phyloP scores from a whole-genome alignment of 202 grass and related monocot genomes.

The Tripidium arundinaceum region DNA sequence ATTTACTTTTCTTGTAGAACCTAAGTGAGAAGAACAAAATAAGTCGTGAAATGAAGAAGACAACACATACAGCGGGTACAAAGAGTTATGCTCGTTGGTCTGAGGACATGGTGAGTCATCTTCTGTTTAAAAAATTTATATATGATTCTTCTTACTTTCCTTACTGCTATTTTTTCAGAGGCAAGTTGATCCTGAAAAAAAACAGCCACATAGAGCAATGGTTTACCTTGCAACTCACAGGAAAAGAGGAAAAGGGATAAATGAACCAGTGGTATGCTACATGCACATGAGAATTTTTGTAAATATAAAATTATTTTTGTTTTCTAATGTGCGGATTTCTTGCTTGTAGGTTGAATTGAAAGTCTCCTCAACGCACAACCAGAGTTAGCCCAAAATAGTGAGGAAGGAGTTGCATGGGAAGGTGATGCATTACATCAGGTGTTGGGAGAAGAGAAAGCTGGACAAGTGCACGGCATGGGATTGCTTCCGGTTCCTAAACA shows the following conservation, averaged over 20 bases:
- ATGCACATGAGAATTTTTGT: too few species aligned
- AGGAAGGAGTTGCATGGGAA: too few species aligned
- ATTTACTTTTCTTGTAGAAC: neutral
- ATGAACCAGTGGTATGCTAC: neutral
- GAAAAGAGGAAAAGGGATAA: neutral
- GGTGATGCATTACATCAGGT: too few species aligned
- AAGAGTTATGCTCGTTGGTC: neutral
- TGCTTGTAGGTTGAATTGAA: too few species aligned
- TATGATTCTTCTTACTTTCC: neutral
- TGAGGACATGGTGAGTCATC: neutral
- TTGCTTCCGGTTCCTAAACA: too few species aligned
- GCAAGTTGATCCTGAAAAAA: neutral
- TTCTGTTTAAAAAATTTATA: neutral
- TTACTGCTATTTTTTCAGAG: neutral
- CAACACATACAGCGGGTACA: neutral
- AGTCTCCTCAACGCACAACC: too few species aligned
- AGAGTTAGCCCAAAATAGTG: too few species aligned
- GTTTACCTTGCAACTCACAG: slow-evolving; percentile 5
- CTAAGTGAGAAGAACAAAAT: neutral
- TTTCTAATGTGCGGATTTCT: too few species aligned
- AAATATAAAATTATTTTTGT: too few species aligned
- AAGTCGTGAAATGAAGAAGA: neutral
- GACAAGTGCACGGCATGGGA: too few species aligned
- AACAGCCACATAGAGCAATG: neutral
- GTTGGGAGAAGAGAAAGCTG: too few species aligned